A percentile compares a stretch with the other conserved stretches of the same genome.
phyloP scores from a whole-genome alignment of 345 rosid genomes.

The Hibiscus syriacus region DNA sequence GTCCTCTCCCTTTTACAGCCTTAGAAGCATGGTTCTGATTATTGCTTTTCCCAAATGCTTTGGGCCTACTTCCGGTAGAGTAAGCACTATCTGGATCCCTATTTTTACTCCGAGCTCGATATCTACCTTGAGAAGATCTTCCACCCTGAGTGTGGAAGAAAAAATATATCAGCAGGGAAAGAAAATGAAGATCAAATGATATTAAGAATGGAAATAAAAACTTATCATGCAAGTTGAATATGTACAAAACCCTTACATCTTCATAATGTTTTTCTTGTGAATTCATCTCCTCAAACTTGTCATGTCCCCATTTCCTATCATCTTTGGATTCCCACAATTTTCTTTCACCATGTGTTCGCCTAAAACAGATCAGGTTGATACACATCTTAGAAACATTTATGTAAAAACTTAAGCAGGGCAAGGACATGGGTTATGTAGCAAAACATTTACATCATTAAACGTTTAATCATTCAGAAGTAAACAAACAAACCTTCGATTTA shows the following conservation, averaged over 20 bases:
- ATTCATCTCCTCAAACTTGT: conserved; percentile 82
- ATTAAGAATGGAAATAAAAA: neutral
- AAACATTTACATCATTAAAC: too few relatives aligned
- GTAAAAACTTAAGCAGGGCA: neutral
- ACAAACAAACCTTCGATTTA: too few relatives aligned
- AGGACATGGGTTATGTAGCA: too few relatives aligned
- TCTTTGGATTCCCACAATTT: conserved; percentile 92
- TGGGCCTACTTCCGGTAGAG: conserved; percentile 45
- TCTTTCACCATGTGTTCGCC: conserved; percentile 71
- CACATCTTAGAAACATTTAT: neutral
- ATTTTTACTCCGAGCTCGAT: conserved; percentile 55
- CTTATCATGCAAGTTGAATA: conserved; percentile 2
- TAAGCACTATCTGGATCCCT: conserved; percentile 46
- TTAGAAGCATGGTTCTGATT: conserved; percentile 52
- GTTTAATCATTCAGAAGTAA: too few relatives aligned
- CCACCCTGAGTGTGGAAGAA: conserved; percentile 39
- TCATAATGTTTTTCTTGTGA: conserved; percentile 50
- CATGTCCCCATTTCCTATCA: conserved; percentile 94
- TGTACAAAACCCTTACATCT: conserved; percentile 31
- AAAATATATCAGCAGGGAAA: conserved; percentile 11
- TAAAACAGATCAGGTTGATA: conserved; percentile 21
- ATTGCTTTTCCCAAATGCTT: conserved; percentile 35
- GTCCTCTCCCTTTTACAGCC: conserved; percentile 72
- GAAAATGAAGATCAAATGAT: neutral
- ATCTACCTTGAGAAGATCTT: conserved; percentile 52